Base-by-base conservation (phyloP, 208 protist genomes). In the Leptomonas pyrrhocoris region DNA sequence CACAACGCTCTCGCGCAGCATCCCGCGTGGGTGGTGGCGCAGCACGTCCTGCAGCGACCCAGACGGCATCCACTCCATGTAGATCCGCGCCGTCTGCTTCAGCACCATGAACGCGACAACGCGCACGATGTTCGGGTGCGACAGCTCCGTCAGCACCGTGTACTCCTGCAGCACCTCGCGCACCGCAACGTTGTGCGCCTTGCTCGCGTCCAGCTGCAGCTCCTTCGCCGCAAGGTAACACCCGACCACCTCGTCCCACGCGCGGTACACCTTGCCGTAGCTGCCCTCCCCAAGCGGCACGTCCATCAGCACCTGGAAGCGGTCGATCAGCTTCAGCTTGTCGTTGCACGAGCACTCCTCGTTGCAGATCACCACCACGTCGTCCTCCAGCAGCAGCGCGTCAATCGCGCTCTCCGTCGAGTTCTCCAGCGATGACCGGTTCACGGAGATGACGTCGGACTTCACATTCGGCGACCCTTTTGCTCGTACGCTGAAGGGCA, bases 21-120 rank as follows among this genome's bases (percentile, higher is more conserved):
- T 64, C 62, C 64, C 74, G 60, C 73, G 68, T 43, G 56, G 66
- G 54, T 76, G 65, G 58, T 68, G 38, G 25, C 67, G 73, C 57
- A 94, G 67, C 49, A 90, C 81, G 38, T 88, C 80, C 38, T 79
- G 73, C 31, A 94, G 61, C 36, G 81, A 90, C 25, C 88, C 88
- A 5, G 79, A 84, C 36, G 88, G 84, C 62, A 90, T 77, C 84
- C 85, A 94, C 73, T 94, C 83, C 75, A 94, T 85, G 77, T 90
- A 89, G 66, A 94, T 84, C 48, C 77, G 77, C 7, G 81, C 85
- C 30, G 76, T 69, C 42, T 55, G 64, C 27, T 63, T 73, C 25
- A 73, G 31, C 59, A 89, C 77, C 82, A 90, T 83, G 75, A 86
- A 88, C 30, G 79, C 85, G 30, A 91, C 67, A 25, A 94, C 73